phyloP scores from a whole-genome alignment of 2,329 filamentous ascomycete species.

The Orbilia oligospora region DNA sequence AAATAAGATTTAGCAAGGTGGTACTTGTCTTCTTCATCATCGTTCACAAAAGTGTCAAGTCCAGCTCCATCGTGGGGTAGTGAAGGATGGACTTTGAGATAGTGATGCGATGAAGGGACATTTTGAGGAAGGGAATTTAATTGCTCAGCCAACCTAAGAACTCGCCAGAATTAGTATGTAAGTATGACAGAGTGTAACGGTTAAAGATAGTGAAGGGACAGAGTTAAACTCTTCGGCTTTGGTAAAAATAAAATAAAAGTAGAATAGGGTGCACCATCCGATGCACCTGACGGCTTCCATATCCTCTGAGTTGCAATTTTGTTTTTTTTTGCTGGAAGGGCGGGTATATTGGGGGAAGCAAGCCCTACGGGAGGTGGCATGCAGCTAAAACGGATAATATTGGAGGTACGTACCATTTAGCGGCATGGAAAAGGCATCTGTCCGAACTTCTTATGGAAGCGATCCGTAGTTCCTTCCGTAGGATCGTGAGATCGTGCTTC shows the following conservation, averaged over 20 bases:
- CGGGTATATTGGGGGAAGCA: not conserved
- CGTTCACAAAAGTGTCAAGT: constrained; percentile 44
- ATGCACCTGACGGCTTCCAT: not conserved
- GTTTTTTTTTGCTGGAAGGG: not conserved
- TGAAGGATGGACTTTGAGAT: constrained; percentile 76
- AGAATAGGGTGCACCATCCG: not conserved
- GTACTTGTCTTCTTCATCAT: constrained; percentile 70
- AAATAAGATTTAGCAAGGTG: constrained; percentile 94
- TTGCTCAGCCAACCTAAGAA: constrained; percentile 51
- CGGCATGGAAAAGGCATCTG: constrained; percentile 92
- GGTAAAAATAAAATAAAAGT: constrained; percentile 7
- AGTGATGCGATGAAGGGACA: constrained; percentile 73
- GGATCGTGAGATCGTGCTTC: constrained; percentile 45
- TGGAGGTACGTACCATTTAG: constrained; percentile 81
- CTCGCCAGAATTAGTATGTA: constrained; percentile 34
- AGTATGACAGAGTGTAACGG: constrained; percentile 29
- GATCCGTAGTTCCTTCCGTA: constrained; percentile 57
- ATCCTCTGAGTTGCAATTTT: not conserved
- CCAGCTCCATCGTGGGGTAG: constrained; percentile 65
- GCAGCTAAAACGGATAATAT: constrained; percentile 13
- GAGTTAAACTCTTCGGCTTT: constrained; percentile 14
- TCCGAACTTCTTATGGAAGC: constrained; percentile 93
- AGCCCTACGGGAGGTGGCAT: not conserved
- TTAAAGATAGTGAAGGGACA: not conserved
- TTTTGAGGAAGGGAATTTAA: constrained; percentile 61